A percentile compares a stretch with the other conserved stretches of the same genome.
Evolutionary conservation across 345 rosid species (phyloP).

Genomic region (Raphanus sativus): DNA sequence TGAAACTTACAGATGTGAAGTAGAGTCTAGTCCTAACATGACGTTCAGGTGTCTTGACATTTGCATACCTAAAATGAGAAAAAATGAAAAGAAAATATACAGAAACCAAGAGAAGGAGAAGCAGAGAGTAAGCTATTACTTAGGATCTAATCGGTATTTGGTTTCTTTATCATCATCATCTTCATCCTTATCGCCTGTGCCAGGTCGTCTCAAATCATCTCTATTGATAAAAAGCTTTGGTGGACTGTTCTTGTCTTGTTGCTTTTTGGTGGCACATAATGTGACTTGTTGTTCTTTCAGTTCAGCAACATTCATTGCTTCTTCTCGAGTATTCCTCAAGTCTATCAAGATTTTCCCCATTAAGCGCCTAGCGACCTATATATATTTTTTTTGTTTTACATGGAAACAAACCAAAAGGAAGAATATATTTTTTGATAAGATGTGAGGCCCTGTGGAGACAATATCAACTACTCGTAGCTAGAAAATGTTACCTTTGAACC

Average conservation of each 20-base stretch:
- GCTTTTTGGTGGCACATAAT: slow-evolving; percentile 39
- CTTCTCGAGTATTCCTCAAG: slow-evolving; percentile 94
- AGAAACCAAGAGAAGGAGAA: not conserved
- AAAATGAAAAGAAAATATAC: not conserved
- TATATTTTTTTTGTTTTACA: not conserved
- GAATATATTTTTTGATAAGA: not conserved
- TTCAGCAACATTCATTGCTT: slow-evolving; percentile 86
- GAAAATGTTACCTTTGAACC: slow-evolving; percentile 71
- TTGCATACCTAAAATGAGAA: slow-evolving; percentile 68
- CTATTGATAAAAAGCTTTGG: slow-evolving; percentile 47
- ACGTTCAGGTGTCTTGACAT: slow-evolving; percentile 95
- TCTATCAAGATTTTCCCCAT: slow-evolving; percentile 97
- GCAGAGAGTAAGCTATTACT: slow-evolving; percentile 41
- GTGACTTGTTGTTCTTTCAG: slow-evolving; percentile 66
- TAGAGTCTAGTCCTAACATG: slow-evolving; percentile 96
- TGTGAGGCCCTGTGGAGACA: not conserved
- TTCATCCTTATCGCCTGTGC: slow-evolving; percentile 79
- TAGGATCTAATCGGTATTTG: slow-evolving; percentile 96
- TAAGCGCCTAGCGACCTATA: slow-evolving; percentile 98
- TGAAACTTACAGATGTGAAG: slow-evolving; percentile 85
- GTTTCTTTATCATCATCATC: slow-evolving; percentile 86
- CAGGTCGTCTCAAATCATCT: slow-evolving; percentile 66
- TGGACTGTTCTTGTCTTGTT: slow-evolving; percentile 50
- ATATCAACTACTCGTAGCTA: slow-evolving; percentile 3
- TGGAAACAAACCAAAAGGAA: not conserved